Percentiles rank a stretch among this genome's conserved stretches.
These are phyloP conservation scores for Lojkania enalia DNA, from an alignment of 2,329 filamentous ascomycete species.

Conservation along the genomic window DNA sequence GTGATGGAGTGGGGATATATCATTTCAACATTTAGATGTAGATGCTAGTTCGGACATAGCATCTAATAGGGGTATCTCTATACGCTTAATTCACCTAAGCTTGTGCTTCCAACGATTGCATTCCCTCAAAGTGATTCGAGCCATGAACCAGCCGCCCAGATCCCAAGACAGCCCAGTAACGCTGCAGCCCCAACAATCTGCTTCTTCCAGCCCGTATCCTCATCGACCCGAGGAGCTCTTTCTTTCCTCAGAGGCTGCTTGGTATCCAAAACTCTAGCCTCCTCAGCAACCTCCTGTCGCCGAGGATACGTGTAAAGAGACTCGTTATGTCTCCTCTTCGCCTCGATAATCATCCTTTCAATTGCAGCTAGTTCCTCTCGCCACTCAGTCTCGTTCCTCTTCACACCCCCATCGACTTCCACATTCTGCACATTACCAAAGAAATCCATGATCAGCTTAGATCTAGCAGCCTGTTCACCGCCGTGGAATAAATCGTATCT, in stretches of 20 bases:
- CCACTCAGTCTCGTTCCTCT: constrained; percentile 50
- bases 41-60: no score
- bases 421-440: constrained; percentile 98
- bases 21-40: no score
- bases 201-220: constrained; percentile 45
- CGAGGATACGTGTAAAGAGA: constrained; percentile 26
- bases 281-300: constrained; percentile 27
- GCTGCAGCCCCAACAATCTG: constrained; percentile 46
- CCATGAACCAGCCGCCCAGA: constrained; percentile 48
- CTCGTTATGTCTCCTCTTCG: constrained; percentile 46
- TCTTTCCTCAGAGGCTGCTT: constrained; percentile 29
- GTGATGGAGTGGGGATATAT: no score
- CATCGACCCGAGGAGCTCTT: constrained; percentile 40
- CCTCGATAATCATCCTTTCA: constrained; percentile 62
- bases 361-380: constrained; percentile 77
- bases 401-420: constrained; percentile 69
- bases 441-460: constrained; percentile 89
- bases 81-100: no score
- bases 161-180: constrained; percentile 43
- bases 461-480: constrained; percentile 74
- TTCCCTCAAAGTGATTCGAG: constrained; percentile 35
- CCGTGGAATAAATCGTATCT: constrained; percentile 94
- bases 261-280: constrained; percentile 19
- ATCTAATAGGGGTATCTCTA: no score
- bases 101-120: no score